Base-by-base conservation (phyloP, 768 basidiomycete species). In the Kwoniella dendrophila region DNA sequence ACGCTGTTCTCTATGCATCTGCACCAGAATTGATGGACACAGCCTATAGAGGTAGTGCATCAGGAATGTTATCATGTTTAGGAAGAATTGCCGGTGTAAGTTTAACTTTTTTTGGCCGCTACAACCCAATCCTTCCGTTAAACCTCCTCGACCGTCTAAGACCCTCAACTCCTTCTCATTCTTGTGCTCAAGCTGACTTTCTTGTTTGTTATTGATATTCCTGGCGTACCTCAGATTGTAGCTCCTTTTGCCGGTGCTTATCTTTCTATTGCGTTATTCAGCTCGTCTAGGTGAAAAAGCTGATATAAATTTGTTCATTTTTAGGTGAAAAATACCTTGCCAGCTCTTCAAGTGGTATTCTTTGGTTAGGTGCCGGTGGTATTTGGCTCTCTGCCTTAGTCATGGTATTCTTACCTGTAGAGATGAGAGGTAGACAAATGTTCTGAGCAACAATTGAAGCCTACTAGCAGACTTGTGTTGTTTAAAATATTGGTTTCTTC, bases 1-100 rank as follows among this genome's bases (percentile, higher is more conserved):
- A 76, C 59, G 78, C 78, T n/a, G 69, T 78, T 1, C 66, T 79
- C 11, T 79, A 79, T 61, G 76, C 73, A n/a, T 75, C 74, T 18
- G 77, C 75, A 8, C 76, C 76, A 11, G 78, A 78, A 64, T 59
- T 73, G 14, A 77, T 78, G 64, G 75, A 75, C 40, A 76, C 76
- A 0, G 66, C 74, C 24, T 74, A 70, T 52, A 63, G 78, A 59
- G 78, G 76, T 33, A 65, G 59, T 8, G 78, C 73, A 6, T 66
- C 63, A 30, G 78, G 76, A 6, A 71, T 76, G 62, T 69, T 73
- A 18, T 73, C 76, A 3, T 75, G 73, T 20, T 57, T 76, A n/a
- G 76, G 76, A 34, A 64, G 76, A 30, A 40, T 71, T 12, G 64
- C 71, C 10, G 61, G 53, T 48, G 44, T n/a, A 11, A n/a, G 44